Conservation (phyloP, 495 filamentous ascomycete genomes). For the Trichoderma reesei region DNA sequence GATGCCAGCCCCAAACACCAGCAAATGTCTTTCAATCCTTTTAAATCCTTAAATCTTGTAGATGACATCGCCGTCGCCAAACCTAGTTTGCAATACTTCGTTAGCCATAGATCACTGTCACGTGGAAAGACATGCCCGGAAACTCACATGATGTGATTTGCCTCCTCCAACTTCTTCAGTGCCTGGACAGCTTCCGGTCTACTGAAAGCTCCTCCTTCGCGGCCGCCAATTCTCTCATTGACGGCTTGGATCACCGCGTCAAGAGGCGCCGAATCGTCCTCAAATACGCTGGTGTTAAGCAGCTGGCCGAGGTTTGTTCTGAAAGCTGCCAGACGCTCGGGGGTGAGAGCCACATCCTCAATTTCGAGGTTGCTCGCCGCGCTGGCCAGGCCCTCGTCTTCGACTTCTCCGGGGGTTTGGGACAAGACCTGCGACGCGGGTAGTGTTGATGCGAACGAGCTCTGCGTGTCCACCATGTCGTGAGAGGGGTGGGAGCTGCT, state of each 20-base stretch:
- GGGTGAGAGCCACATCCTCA: constrained; percentile 41
- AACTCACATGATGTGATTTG: constrained; percentile 89
- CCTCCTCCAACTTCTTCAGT: constrained; percentile 65
- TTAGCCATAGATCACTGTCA: constrained; percentile 18
- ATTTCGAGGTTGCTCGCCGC: constrained; percentile 29
- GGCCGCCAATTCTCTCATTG: constrained; percentile 54
- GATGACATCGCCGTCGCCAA: constrained; percentile 34
- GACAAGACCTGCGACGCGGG: constrained; percentile 35
- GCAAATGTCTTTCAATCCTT: neutral
- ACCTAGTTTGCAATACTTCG: constrained; percentile 22
- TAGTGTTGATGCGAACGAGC: constrained; percentile 37
- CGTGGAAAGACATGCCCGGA: neutral
- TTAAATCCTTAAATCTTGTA: constrained; percentile 30
- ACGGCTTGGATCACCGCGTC: constrained; percentile 68
- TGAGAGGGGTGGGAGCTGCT: constrained; percentile 20
- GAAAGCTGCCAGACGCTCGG: constrained; percentile 62
- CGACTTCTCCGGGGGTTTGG: constrained; percentile 23
- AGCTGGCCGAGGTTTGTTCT: constrained; percentile 68
- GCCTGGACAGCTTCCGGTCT: constrained; percentile 65
- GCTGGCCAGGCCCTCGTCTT: constrained; percentile 29
- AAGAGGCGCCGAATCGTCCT: constrained; percentile 67
- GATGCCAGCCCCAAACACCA: neutral
- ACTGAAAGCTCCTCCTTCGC: constrained; percentile 47
- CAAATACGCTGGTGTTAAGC: constrained; percentile 68
- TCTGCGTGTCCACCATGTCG: constrained; percentile 30